phyloP scores from a whole-genome alignment of 2,329 filamentous ascomycete genomes.

The Emmonsia crescens region DNA sequence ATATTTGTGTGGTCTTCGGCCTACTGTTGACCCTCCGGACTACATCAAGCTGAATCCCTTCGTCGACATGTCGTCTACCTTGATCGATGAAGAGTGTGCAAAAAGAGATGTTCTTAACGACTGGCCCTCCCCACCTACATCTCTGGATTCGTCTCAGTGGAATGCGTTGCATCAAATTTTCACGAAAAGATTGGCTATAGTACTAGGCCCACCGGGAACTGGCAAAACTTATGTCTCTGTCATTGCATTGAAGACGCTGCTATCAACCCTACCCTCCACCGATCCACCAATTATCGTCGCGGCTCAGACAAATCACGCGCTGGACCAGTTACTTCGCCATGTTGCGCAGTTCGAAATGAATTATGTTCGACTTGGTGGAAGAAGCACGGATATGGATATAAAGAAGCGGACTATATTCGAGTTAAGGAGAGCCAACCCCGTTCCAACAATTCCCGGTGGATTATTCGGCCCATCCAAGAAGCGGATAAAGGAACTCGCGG shows the following conservation, averaged over 20 bases:
- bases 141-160: conserved; percentile 62
- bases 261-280: conserved; percentile 44
- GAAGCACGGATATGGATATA: conserved; percentile 56
- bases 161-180: conserved; percentile 58
- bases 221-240: conserved; percentile 78
- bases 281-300: conserved; percentile 66
- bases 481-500: conserved; percentile 35
- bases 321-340: conserved; percentile 67
- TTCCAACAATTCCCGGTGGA: conserved; percentile 30
- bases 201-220: conserved; percentile 74
- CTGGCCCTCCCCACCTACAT: conserved; percentile 41
- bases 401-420: conserved; percentile 56
- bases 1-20: conserved; percentile 31
- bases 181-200: conserved; percentile 58
- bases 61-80: conserved; percentile 40
- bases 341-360: conserved; percentile 51
- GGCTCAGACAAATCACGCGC: conserved; percentile 81
- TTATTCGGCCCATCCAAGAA: conserved; percentile 29
- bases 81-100: conserved; percentile 25
- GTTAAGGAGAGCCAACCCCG: conserved; percentile 35
- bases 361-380: conserved; percentile 58
- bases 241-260: conserved; percentile 54
- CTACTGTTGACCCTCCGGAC: conserved; percentile 37
- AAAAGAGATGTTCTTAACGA: conserved; percentile 44
- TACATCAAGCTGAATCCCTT: conserved; percentile 43